Base-by-base conservation (phyloP, 2,329 filamentous ascomycete species). In the Cordyceps cateniannulata region DNA sequence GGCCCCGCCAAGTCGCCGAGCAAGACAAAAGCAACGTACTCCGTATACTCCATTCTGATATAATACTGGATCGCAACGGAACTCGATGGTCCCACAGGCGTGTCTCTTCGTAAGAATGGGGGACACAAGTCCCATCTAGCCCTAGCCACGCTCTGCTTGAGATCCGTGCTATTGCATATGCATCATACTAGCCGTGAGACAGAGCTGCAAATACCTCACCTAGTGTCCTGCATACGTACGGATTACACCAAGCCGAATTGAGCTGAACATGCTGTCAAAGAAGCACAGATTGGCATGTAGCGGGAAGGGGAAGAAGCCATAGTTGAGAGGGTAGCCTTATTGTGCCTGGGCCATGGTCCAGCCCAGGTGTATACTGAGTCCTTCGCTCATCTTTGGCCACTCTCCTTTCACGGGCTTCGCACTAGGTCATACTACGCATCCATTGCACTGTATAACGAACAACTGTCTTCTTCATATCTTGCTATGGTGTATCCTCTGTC, bases 401-500 rank as follows among this genome's bases (percentile, higher is more conserved):
- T n/a, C 42, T 20, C 18, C 42, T 9, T 44, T 22, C n/a, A 10
- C 20, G 8, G 9, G 5, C 42, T 45, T 22, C n/a, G n/a, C n/a
- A n/a, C 42, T 45, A 8, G n/a, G 22, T 44, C 8, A n/a, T 22
- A 4, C n/a, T 8, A 18, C 42, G 8, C 14, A 42, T 42, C 3
- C 40, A 42, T 20, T 20, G 38, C 42, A 45, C 18, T 44, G 18
- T 16, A 18, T 18, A 40, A 12, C 4, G 16, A 40, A 40, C 12
- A 40, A 5, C 29, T 22, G 29, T 35, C n/a, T 20, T n/a, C 20
- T n/a, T 32, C 16, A n/a, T 27, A 9, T 18, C 8, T 18, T 24
- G 27, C 45, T 1, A 48, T 57, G 65, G 47, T 60, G 16, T 70
- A 69, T 57, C 67, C 69, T 0, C 51, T 76, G 32, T 25, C 24